Evolutionary conservation across 257 asterid genomes (phyloP).

Genomic region (Linderniella brevidens): DNA sequence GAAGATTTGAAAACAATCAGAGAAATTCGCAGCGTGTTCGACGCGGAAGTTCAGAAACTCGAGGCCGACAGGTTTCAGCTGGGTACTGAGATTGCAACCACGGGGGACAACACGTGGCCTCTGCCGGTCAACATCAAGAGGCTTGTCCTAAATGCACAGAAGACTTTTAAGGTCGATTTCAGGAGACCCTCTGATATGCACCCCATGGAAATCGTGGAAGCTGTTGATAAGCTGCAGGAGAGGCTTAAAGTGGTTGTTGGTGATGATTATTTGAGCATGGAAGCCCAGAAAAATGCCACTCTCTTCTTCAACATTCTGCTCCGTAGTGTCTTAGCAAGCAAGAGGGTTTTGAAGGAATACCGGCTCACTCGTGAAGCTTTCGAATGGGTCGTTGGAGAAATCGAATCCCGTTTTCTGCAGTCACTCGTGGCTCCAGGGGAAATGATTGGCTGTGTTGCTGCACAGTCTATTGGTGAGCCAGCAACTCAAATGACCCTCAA

Average conservation of each 20-base stretch:
- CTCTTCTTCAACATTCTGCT: slow-evolving; percentile 90
- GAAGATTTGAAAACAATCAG: slow-evolving; percentile 83
- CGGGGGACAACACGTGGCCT: slow-evolving; percentile 91
- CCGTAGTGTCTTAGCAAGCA: slow-evolving; percentile 94
- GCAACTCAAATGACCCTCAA: slow-evolving; percentile 99
- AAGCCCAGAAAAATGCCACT: slow-evolving; percentile 97
- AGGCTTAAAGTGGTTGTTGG: slow-evolving; percentile 98
- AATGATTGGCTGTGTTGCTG: slow-evolving; percentile 99
- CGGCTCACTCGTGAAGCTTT: slow-evolving; percentile 90
- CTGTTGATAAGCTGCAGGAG: slow-evolving; percentile 93
- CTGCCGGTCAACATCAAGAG: slow-evolving; percentile 88
- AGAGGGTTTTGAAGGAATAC: slow-evolving; percentile 90
- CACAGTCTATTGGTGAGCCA: slow-evolving; percentile 98
- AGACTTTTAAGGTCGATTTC: slow-evolving; percentile 85
- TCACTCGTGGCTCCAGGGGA: slow-evolving; percentile 99
- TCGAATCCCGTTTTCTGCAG: slow-evolving; percentile 93
- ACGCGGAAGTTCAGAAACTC: slow-evolving; percentile 91
- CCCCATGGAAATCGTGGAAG: slow-evolving; percentile 98
- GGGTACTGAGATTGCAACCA: slow-evolving; percentile 86
- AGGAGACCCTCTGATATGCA: slow-evolving; percentile 95
- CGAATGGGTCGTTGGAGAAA: slow-evolving; percentile 97
- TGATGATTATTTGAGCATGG: slow-evolving; percentile 92
- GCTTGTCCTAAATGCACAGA: slow-evolving; percentile 80
- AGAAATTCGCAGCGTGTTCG: slow-evolving; percentile 92
- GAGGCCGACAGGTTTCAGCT: slow-evolving; percentile 83